Percentiles rank a stretch among this genome's conserved stretches.
These are phyloP conservation scores for Cystobasidium onofrii DNA, from an alignment of 768 basidiomycete species.

Conservation along the genomic window DNA sequence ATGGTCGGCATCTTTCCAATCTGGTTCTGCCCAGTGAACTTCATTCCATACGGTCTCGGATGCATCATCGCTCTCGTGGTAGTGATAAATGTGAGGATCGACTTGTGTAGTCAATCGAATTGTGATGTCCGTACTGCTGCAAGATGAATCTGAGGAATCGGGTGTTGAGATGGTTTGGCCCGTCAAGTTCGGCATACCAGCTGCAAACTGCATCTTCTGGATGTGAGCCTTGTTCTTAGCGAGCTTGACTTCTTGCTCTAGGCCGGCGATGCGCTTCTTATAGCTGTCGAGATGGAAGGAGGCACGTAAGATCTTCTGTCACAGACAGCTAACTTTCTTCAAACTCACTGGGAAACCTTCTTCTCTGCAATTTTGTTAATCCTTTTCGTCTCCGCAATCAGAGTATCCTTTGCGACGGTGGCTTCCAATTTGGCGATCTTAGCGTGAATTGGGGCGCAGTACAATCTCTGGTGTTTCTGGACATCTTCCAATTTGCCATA, in stretches of 20 bases:
- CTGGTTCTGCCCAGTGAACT: background rate
- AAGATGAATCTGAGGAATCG: background rate
- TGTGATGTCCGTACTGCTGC: background rate
- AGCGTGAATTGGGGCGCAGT: conserved; percentile 2
- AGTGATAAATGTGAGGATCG: background rate
- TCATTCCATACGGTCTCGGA: background rate
- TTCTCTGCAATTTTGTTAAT: background rate
- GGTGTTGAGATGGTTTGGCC: background rate
- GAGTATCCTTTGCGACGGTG: background rate
- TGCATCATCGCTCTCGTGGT: background rate
- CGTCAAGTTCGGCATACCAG: background rate
- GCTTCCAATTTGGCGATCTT: background rate
- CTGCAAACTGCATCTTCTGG: background rate
- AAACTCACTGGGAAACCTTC: background rate
- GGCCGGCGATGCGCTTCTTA: background rate
- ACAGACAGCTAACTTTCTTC: background rate
- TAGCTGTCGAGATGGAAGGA: background rate
- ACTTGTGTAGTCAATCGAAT: background rate
- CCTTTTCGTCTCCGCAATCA: background rate
- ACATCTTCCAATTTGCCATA: background rate
- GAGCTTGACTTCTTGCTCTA: background rate
- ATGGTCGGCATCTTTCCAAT: background rate
- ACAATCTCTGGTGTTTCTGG: background rate
- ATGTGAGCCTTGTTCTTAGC: background rate
- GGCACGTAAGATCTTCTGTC: too few species aligned